phyloP scores from a whole-genome alignment of 176 grass and related monocot genomes.

The Juncus inflexus region DNA sequence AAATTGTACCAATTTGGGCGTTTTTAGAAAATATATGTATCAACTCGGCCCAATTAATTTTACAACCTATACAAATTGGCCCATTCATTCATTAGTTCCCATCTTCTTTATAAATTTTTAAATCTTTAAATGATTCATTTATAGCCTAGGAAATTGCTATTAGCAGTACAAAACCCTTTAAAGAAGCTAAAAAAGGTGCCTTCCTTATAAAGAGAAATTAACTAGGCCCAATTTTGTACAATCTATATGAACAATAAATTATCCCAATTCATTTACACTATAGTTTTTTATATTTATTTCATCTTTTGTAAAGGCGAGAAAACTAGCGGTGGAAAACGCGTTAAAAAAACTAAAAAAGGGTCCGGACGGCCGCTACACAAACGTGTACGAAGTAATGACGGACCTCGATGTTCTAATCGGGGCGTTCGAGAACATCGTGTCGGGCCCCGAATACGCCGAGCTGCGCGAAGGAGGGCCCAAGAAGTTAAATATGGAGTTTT shows the following conservation, averaged over 20 bases:
- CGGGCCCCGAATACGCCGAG: slow-evolving; percentile 80
- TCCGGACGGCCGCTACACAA: slow-evolving; percentile 73
- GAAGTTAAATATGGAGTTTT: slow-evolving; percentile 91
- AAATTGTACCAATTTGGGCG: too few relatives aligned
- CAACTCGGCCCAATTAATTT: too few relatives aligned
- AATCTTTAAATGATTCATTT: too few relatives aligned
- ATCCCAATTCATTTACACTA: background rate
- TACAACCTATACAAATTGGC: too few relatives aligned
- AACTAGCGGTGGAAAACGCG: slow-evolving; percentile 94
- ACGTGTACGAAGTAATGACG: slow-evolving; percentile 81
- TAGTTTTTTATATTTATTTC: background rate
- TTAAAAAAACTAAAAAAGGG: slow-evolving; percentile 92
- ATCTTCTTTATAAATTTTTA: too few relatives aligned
- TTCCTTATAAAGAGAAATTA: too few relatives aligned
- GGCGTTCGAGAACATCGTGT: slow-evolving; percentile 92
- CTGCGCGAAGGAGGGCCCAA: slow-evolving; percentile 79
- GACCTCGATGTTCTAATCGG: slow-evolving; percentile 97
- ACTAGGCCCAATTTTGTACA: too few relatives aligned
- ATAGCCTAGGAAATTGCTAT: too few relatives aligned
- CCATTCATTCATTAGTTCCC: too few relatives aligned
- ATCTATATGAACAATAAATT: background rate
- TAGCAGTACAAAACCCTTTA: too few relatives aligned
- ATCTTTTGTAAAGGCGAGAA: slow-evolving; percentile 39
- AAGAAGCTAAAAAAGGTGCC: too few relatives aligned
- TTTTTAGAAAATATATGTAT: too few relatives aligned